phyloP scores from a whole-genome alignment of 225 moss, liverwort and hornwort species.

The Marchantia paleacea region DNA sequence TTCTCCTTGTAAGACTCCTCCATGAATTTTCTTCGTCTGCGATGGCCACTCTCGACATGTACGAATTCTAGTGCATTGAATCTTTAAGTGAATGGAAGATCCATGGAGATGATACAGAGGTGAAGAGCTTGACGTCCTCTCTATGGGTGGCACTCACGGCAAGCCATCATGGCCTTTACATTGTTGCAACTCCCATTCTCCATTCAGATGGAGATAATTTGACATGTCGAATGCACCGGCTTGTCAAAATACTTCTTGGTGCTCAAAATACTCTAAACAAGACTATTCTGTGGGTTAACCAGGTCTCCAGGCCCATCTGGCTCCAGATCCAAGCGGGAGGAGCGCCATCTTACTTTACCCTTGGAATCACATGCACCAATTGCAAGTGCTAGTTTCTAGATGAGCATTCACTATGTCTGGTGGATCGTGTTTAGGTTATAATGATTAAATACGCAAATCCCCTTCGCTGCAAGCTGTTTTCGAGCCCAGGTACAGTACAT shows the following conservation, averaged over 20 bases:
- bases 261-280: neutral
- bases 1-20: neutral
- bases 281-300: neutral
- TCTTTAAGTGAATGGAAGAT: neutral
- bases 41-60: neutral
- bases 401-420: neutral
- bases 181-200: neutral
- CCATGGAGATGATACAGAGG: neutral
- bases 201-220: neutral
- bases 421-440: no score
- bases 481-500: no score
- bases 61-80: neutral
- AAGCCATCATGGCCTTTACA: neutral
- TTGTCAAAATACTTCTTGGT: neutral
- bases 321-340: neutral
- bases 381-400: neutral
- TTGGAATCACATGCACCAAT: neutral
- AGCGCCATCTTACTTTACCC: no score
- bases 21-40: neutral
- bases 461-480: no score
- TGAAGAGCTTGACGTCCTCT: neutral
- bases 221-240: no score
- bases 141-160: neutral
- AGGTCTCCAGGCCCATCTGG: neutral
- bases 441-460: no score